A percentile compares a stretch with the other conserved stretches of the same genome.
Evolutionary conservation across 805 yeast genomes (phyloP).

Genomic region (Candida pseudoglaebosa): DNA sequence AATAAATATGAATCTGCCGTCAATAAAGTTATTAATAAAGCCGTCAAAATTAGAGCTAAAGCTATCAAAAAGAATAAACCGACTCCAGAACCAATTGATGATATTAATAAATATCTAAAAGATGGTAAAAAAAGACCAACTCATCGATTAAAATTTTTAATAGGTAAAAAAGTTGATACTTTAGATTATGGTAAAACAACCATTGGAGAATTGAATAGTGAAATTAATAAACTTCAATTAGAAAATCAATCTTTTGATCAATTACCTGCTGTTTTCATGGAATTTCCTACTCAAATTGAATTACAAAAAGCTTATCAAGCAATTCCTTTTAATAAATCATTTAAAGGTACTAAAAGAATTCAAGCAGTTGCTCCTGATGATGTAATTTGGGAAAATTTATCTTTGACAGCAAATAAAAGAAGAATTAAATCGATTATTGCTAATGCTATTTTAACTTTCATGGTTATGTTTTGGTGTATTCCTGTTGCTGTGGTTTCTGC

Average conservation of each 20-base stretch:
- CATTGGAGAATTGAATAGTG: slow-evolving; percentile 63
- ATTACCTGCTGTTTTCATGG: slow-evolving; percentile 70
- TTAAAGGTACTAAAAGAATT: slow-evolving; percentile 43
- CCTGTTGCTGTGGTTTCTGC: slow-evolving; percentile 80
- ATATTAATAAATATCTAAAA: slow-evolving; percentile 61
- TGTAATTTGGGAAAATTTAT: slow-evolving; percentile 76
- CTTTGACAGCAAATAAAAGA: slow-evolving; percentile 55
- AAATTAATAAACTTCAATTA: slow-evolving; percentile 57
- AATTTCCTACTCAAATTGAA: slow-evolving; percentile 80
- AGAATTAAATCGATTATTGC: slow-evolving; percentile 55
- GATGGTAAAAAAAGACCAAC: slow-evolving; percentile 72
- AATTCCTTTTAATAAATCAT: slow-evolving; percentile 52
- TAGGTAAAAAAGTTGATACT: slow-evolving; percentile 84
- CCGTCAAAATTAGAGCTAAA: slow-evolving; percentile 54
- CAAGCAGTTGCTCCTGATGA: slow-evolving; percentile 78
- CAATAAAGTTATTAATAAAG: slow-evolving; percentile 55
- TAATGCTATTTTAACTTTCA: slow-evolving; percentile 54
- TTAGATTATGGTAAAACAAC: slow-evolving; percentile 66
- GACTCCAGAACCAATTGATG: slow-evolving; percentile 54
- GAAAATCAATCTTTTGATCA: slow-evolving; percentile 48
- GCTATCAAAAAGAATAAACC: slow-evolving; percentile 54
- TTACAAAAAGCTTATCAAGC: slow-evolving; percentile 88
- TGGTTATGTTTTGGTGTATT: slow-evolving; percentile 66
- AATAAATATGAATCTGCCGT: slow-evolving; percentile 63
- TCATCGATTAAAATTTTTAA: slow-evolving; percentile 63